Base-by-base conservation (phyloP, 2,329 filamentous ascomycete genomes). In the Dendryphion nanum region DNA sequence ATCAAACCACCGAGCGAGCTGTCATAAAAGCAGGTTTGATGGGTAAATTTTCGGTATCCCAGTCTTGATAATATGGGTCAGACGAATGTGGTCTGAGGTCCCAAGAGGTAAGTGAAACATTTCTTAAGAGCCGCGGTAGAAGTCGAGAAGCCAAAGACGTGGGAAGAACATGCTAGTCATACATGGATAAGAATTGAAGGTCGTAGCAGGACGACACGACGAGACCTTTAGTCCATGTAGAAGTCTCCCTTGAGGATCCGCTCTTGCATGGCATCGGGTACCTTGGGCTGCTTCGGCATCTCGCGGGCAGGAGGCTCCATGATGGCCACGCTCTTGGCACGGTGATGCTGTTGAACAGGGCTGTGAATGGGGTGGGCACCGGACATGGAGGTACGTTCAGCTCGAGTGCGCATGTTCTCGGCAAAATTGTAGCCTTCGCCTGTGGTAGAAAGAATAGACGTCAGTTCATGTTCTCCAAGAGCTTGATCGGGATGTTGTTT, bases 381-480 rank as follows among this genome's bases (percentile, higher is more conserved):
- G 53, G 82, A 77, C 32, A 76, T 76, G 31, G 80, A 72, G 30
- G 64, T 63, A 69, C 89, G 90, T 73, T 95, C 89, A 57, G 90
- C 90, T 64, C 90, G 86, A 59, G 83, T 85, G 68, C 89, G 88
- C 76, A 96, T 82, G 74, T 95, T 90, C 74, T 96, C 91, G 63
- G 89, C 88, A 86, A 91, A 95, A 72, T 95, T 95, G 78, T 94
- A 95, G 67, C 87, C 88, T 77, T 93, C 89, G 77, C 88, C 86
- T 90, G 80, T 71, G 69, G 76, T 78, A 73, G 69, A 68, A 58
- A 67, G 72, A 70, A 71, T 38, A 37, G 50, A 55, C 40, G 82
- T 86, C 78, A 86, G 82, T 82, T 78, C 73, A 67, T 67, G 74
- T 71, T 82, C 71, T 41, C 51, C 57, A 35, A 60, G 45, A 34